Conservation (phyloP, 352 stramenopile species). For the Phytophthora vignae region DNA sequence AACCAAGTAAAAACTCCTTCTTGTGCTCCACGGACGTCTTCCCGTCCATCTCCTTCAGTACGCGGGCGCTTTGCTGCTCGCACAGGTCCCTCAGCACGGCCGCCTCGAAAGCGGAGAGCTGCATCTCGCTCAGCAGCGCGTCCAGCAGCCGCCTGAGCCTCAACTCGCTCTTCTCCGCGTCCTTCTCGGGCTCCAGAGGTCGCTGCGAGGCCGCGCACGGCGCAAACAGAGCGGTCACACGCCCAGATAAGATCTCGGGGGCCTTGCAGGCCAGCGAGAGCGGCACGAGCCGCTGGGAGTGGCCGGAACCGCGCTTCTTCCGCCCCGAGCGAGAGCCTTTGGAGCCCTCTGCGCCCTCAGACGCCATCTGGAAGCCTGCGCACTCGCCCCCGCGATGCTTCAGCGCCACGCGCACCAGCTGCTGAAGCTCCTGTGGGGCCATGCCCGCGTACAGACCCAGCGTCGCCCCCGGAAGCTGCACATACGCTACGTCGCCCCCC, state of each 20-base stretch:
- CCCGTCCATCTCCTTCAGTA: constrained; percentile 47
- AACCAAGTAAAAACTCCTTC: constrained; percentile 48
- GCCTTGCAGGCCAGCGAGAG: constrained; percentile 65
- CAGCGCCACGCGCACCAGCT: constrained; percentile 49
- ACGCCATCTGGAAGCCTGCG: constrained; percentile 51
- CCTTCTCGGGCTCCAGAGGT: not conserved
- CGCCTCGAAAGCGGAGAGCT: constrained; percentile 52
- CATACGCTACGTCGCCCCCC: constrained; percentile 32
- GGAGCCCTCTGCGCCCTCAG: not conserved
- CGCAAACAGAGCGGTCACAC: constrained; percentile 36
- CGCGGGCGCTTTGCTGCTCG: constrained; percentile 40
- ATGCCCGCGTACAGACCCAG: constrained; percentile 72
- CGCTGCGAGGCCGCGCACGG: not conserved
- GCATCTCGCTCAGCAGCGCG: constrained; percentile 52
- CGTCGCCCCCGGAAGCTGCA: constrained; percentile 39
- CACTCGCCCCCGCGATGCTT: constrained; percentile 18
- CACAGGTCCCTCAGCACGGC: constrained; percentile 58
- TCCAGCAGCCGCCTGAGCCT: constrained; percentile 43
- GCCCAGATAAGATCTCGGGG: constrained; percentile 50
- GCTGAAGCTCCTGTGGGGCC: constrained; percentile 50
- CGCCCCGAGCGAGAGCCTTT: not conserved
- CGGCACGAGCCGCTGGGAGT: constrained; percentile 50
- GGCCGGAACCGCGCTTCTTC: not conserved
- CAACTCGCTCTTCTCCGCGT: not conserved
- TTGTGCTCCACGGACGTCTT: constrained; percentile 48